phyloP scores from a whole-genome alignment of 225 moss, liverwort and hornwort species.

The Bryum argenteum region DNA sequence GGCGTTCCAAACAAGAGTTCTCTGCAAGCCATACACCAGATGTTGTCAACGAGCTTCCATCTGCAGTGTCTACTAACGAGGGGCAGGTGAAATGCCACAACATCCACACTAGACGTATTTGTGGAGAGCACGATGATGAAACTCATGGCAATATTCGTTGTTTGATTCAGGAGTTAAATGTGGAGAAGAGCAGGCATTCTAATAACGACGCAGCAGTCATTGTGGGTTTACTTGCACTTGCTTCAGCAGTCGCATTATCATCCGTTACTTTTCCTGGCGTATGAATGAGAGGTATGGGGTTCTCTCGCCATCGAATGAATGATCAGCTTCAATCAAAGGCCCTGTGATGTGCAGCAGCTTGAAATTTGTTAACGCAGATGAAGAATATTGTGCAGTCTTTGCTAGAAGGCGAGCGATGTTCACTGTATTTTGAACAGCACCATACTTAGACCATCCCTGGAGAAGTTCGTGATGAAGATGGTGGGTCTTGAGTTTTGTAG shows the following conservation, averaged over 20 bases:
- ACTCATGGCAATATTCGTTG: slow-evolving; percentile 2
- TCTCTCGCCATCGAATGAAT: slow-evolving; percentile 14
- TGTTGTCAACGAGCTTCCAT: slow-evolving; percentile 23
- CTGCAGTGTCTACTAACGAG: slow-evolving; percentile 25
- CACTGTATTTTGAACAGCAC: too few species aligned
- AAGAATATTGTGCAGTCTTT: slow-evolving; percentile 8
- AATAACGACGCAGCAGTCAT: slow-evolving; percentile 52
- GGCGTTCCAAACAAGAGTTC: slow-evolving; percentile 32
- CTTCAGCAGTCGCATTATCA: slow-evolving; percentile 58
- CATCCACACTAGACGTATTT: too few species aligned
- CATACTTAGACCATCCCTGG: background rate
- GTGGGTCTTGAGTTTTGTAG: too few species aligned
- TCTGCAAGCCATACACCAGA: slow-evolving; percentile 18
- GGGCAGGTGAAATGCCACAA: slow-evolving; percentile 31
- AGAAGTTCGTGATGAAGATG: too few species aligned
- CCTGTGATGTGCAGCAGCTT: slow-evolving; percentile 19
- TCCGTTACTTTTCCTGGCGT: slow-evolving; percentile 56
- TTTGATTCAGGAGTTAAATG: slow-evolving; percentile 32
- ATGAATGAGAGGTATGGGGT: slow-evolving; percentile 27
- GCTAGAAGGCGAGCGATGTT: slow-evolving; percentile 9
- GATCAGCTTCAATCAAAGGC: slow-evolving; percentile 9
- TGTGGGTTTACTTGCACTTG: slow-evolving; percentile 64
- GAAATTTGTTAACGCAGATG: slow-evolving; percentile 4
- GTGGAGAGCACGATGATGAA: slow-evolving; percentile 2
- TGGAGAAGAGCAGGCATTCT: slow-evolving; percentile 31